A percentile compares a stretch with the other conserved stretches of the same genome.
Conservation (phyloP, 176 grass and related monocot species). For the Ensete glaucum region DNA sequence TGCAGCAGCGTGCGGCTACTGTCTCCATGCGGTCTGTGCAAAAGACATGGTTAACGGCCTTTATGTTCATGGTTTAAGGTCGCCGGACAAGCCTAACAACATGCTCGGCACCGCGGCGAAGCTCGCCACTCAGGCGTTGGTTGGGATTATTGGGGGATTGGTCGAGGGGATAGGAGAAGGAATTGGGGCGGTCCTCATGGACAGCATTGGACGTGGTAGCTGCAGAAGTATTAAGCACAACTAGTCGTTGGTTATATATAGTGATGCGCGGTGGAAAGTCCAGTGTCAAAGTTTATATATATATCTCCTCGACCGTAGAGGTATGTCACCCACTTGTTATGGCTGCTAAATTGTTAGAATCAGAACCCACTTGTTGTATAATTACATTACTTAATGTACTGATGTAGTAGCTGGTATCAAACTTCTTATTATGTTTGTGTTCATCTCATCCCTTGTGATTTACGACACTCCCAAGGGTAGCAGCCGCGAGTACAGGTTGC, state of each 20-base stretch:
- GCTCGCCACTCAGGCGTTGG: constrained; percentile 46
- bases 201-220: constrained; percentile 15
- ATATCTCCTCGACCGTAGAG: too few relatives aligned
- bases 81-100: constrained; percentile 37
- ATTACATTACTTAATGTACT: too few relatives aligned
- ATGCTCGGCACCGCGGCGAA: constrained; percentile 29
- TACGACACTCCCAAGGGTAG: too few relatives aligned
- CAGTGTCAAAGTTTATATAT: too few relatives aligned
- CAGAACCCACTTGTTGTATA: too few relatives aligned
- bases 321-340: too few relatives aligned
- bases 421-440: too few relatives aligned
- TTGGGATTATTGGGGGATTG: constrained; percentile 47
- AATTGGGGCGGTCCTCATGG: constrained; percentile 33
- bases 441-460: too few relatives aligned
- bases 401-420: too few relatives aligned
- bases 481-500: too few relatives aligned
- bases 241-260: neutral
- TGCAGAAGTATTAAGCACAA: constrained; percentile 16
- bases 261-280: too few relatives aligned
- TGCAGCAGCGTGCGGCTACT: constrained; percentile 57
- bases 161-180: constrained; percentile 48
- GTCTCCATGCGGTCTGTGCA: constrained; percentile 60
- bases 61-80: constrained; percentile 48
- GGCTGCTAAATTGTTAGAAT: too few relatives aligned
- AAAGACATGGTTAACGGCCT: constrained; percentile 87